These are phyloP conservation scores for Dentipellis sp. DNA, from an alignment of 768 basidiomycete genomes.

Conservation along the genomic window DNA sequence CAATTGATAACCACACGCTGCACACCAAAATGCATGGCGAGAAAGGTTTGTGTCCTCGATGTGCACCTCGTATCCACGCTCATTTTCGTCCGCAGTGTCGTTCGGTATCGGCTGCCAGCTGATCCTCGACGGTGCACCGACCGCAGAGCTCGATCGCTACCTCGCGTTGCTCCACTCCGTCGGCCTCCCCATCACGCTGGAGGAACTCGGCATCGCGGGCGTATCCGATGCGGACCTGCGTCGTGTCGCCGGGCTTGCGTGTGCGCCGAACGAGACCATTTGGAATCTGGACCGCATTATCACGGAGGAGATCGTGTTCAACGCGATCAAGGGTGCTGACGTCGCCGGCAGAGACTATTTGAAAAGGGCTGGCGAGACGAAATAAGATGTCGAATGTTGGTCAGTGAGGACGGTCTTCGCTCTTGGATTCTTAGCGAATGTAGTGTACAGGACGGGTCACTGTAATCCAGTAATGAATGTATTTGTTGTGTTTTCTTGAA, in stretches of 20 bases:
- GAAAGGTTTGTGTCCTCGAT: slow-evolving; percentile 13
- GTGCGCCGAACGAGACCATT: slow-evolving; percentile 21
- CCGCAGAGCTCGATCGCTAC: slow-evolving; percentile 21
- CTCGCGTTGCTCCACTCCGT: slow-evolving; percentile 22
- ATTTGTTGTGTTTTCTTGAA: too few species aligned
- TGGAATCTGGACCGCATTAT: slow-evolving; percentile 23
- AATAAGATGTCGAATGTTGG: background rate
- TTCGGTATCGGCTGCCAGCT: slow-evolving; percentile 23
- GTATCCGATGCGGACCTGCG: slow-evolving; percentile 21
- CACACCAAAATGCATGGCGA: slow-evolving; percentile 22
- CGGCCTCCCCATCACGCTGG: slow-evolving; percentile 21
- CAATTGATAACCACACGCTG: slow-evolving; percentile 17
- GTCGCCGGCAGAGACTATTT: slow-evolving; percentile 18
- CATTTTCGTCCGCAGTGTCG: slow-evolving; percentile 14
- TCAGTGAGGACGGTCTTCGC: too few species aligned
- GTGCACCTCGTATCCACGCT: background rate
- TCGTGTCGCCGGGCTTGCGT: slow-evolving; percentile 19
- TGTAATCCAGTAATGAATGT: too few species aligned
- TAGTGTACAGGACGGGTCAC: too few species aligned
- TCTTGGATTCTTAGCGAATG: too few species aligned
- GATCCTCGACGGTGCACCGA: slow-evolving; percentile 17
- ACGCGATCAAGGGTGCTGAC: slow-evolving; percentile 22
- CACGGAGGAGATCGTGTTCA: slow-evolving; percentile 19
- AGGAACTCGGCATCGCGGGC: slow-evolving; percentile 20
- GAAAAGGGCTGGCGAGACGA: slow-evolving; percentile 15